phyloP scores from a whole-genome alignment of 495 filamentous ascomycete species.

The Tuber borchii region DNA sequence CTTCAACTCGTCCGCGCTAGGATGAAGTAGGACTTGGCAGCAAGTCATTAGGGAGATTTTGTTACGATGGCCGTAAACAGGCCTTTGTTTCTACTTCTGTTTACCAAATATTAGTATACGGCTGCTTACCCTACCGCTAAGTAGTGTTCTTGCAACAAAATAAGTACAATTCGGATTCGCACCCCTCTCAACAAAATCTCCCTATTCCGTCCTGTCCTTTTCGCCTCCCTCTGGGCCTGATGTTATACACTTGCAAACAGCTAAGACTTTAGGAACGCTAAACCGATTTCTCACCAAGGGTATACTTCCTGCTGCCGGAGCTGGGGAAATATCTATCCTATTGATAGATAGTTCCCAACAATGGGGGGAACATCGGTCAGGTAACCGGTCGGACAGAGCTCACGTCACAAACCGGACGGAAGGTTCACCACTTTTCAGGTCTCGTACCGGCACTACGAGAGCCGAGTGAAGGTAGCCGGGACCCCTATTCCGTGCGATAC shows the following conservation, averaged over 20 bases:
- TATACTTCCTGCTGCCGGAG: neutral
- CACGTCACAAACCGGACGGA: neutral
- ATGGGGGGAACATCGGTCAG: neutral
- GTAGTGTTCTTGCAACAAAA: neutral
- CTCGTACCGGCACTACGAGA: neutral
- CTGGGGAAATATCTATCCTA: neutral
- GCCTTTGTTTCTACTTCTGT: no score
- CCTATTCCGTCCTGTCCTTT: neutral
- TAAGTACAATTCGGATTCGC: no score
- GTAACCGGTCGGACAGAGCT: neutral
- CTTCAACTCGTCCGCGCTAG: no score
- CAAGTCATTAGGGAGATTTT: neutral
- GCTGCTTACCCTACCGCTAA: no score
- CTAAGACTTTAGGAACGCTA: neutral
- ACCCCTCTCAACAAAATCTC: no score
- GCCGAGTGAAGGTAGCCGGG: neutral
- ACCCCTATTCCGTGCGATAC: neutral
- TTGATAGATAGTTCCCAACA: neutral
- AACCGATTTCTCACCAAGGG: neutral
- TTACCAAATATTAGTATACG: no score
- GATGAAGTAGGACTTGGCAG: neutral
- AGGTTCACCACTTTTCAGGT: neutral
- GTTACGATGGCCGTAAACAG: neutral
- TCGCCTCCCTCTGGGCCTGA: neutral
- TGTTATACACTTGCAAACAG: neutral